phyloP scores from a whole-genome alignment of 345 rosid genomes.

The Balakata baccata region DNA sequence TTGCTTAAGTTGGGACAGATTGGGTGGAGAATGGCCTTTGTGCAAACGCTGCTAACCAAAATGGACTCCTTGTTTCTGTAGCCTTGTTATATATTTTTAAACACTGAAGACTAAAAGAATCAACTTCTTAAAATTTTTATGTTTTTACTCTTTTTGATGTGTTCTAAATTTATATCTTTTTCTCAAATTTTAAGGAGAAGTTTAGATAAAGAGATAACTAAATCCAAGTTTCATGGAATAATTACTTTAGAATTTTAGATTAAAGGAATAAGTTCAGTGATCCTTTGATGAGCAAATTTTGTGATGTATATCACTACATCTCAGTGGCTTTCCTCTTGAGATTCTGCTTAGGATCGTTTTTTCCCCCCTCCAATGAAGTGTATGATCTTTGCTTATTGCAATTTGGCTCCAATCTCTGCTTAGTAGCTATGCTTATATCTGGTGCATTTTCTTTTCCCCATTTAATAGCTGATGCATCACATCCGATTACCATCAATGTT shows the following conservation, averaged over 20 bases:
- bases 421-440: background rate
- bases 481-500: too few species aligned
- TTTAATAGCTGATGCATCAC: background rate
- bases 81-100: background rate
- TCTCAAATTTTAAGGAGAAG: constrained; percentile 4
- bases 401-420: background rate
- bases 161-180: background rate
- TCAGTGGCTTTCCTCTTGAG: background rate
- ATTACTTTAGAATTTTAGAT: background rate
- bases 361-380: background rate
- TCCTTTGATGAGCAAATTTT: background rate
- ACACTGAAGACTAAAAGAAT: background rate
- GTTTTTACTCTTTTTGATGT: background rate
- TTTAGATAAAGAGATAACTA: too few species aligned
- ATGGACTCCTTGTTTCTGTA: background rate
- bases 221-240: background rate
- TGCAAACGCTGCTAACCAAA: background rate
- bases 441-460: background rate
- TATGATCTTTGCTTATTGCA: background rate
- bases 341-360: background rate
- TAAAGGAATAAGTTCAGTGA: background rate
- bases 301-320: background rate
- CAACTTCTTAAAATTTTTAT: background rate
- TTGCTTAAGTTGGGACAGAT: background rate
- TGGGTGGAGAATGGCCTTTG: background rate